A percentile compares a stretch with the other conserved stretches of the same genome.
phyloP scores from a whole-genome alignment of 2,329 filamentous ascomycete genomes.

The Trichoderma breve region DNA sequence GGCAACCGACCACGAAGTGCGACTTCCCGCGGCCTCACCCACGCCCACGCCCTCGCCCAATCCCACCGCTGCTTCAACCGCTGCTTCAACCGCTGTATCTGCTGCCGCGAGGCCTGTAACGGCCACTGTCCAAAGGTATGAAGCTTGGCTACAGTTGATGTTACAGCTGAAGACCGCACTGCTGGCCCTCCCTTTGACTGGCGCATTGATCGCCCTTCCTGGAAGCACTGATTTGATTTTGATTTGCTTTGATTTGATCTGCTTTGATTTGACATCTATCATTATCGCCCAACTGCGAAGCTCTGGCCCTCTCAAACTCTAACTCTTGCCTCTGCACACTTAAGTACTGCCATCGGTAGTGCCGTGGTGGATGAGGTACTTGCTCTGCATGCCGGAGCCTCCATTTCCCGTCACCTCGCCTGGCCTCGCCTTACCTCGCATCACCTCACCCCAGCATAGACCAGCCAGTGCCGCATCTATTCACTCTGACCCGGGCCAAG shows the following conservation, averaged over 20 bases:
- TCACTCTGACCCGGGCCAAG: not conserved
- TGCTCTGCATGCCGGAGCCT: slow-evolving; percentile 5
- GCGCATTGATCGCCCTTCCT: not conserved
- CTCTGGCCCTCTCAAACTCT: slow-evolving; percentile 21
- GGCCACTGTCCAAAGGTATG: slow-evolving; percentile 28
- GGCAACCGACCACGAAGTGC: slow-evolving; percentile 56
- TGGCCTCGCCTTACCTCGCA: not conserved
- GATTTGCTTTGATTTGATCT: not conserved
- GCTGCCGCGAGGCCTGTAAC: slow-evolving; percentile 27
- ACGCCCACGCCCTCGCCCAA: slow-evolving; percentile 32
- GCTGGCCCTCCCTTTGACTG: not conserved
- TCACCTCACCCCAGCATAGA: not conserved
- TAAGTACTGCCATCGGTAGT: not conserved
- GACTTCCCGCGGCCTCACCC: slow-evolving; percentile 45
- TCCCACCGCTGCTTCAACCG: slow-evolving; percentile 25
- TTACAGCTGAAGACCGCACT: not conserved
- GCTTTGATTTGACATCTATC: not conserved
- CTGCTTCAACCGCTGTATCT: slow-evolving; percentile 22
- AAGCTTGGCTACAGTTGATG: not conserved
- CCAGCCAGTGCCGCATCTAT: slow-evolving; percentile 1
- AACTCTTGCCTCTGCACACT: not conserved
- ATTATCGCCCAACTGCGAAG: not conserved
- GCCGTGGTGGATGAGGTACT: slow-evolving; percentile 5
- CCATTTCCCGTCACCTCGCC: not conserved
- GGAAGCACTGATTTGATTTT: not conserved